Conservation (phyloP, 192 early-diverging fungal species). For the Podila verticillata region DNA sequence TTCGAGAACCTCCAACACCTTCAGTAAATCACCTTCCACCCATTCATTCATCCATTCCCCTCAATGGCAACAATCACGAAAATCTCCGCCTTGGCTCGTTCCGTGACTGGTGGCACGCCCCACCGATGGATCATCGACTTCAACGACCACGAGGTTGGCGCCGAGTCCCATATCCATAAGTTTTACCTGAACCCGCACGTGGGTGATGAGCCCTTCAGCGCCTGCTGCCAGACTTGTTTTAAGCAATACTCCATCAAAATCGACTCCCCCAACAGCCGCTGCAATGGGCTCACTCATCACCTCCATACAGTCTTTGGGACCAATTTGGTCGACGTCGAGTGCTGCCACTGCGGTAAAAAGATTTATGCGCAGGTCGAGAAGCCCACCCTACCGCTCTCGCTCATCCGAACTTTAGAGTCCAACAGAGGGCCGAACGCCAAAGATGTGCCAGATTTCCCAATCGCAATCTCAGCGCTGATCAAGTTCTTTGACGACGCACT, state of each 20-base stretch:
- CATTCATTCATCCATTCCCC: not conserved
- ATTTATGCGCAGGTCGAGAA: constrained; percentile 7
- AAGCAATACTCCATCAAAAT: constrained; percentile 22
- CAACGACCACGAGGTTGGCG: constrained; percentile 24
- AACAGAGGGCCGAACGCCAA: constrained; percentile 6
- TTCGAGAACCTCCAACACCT: no score
- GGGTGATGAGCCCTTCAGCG: not conserved
- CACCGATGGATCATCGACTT: constrained; percentile 32
- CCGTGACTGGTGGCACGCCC: not conserved
- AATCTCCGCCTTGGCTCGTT: no score
- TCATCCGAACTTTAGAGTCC: constrained; percentile 11
- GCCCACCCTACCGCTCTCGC: constrained; percentile 9
- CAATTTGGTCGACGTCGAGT: constrained; percentile 6
- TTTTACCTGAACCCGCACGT: constrained; percentile 21
- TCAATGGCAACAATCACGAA: no score
- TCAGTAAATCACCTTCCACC: no score
- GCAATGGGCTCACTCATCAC: constrained; percentile 20
- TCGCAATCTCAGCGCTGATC: constrained; percentile 9
- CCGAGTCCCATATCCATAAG: constrained; percentile 27
- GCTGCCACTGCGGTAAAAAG: constrained; percentile 30
- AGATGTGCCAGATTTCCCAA: constrained; percentile 9
- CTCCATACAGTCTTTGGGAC: constrained; percentile 12
- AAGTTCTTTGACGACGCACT: not conserved
- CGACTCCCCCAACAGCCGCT: not conserved
- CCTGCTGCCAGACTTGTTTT: constrained; percentile 32